A percentile compares a stretch with the other conserved stretches of the same genome.
Evolutionary conservation across 1,284 basidiomycete genomes (phyloP).

Genomic region (Cystobasidiaceae sp.): DNA sequence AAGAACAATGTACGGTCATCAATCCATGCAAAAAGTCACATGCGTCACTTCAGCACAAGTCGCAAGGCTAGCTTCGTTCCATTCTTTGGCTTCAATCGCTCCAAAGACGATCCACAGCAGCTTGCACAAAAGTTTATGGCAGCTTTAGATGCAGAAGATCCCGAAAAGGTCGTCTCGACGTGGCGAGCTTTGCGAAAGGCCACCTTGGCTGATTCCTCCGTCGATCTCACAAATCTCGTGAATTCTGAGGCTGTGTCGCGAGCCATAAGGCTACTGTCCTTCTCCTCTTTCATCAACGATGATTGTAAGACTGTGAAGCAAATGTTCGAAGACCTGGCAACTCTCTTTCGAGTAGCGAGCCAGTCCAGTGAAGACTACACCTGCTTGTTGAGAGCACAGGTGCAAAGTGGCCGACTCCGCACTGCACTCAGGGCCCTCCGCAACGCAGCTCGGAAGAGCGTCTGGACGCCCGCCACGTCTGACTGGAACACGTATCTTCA

Average conservation of each 20-base stretch:
- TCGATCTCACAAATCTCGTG: not conserved
- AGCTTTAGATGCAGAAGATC: constrained; percentile 6
- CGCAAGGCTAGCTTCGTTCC: not conserved
- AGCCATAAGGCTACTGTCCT: constrained; percentile 33
- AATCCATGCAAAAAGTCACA: not conserved
- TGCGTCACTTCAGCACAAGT: not conserved
- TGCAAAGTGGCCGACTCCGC: constrained; percentile 3
- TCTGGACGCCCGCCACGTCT: too few species aligned
- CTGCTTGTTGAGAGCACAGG: constrained; percentile 24
- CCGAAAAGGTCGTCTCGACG: not conserved
- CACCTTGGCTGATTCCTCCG: not conserved
- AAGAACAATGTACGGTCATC: not conserved
- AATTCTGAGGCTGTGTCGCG: constrained; percentile 10
- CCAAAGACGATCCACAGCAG: not conserved
- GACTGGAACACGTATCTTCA: too few species aligned
- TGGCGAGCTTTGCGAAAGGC: not conserved
- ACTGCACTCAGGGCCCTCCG: too few species aligned
- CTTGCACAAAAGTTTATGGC: not conserved
- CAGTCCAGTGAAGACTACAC: constrained; percentile 31
- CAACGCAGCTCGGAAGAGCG: too few species aligned
- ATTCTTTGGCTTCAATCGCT: constrained; percentile 11
- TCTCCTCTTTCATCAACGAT: constrained; percentile 24
- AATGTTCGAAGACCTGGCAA: constrained; percentile 34
- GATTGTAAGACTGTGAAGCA: constrained; percentile 21
- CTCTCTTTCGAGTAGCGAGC: constrained; percentile 7